Evolutionary conservation across 345 rosid genomes (phyloP).

Genomic region (Populus alba): DNA sequence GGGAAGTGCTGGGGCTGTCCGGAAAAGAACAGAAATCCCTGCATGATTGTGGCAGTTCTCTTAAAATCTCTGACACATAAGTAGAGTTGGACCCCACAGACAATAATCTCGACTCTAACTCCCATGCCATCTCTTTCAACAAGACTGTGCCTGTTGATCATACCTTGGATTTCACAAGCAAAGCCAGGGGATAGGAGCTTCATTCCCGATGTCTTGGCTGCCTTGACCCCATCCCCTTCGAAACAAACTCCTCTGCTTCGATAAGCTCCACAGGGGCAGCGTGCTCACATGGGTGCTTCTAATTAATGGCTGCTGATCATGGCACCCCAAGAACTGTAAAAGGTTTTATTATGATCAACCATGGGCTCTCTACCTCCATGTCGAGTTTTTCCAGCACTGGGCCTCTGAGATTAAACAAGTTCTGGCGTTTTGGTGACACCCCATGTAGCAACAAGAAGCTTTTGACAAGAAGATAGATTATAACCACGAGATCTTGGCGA

Average conservation of each 20-base stretch:
- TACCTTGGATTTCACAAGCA: slow-evolving; percentile 26
- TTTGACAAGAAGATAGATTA: slow-evolving; percentile 9
- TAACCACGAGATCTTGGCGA: not conserved
- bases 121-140: slow-evolving; percentile 35
- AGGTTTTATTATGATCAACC: not conserved
- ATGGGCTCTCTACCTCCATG: not conserved
- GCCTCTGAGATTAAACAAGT: not conserved
- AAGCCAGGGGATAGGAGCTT: slow-evolving; percentile 18
- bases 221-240: not conserved
- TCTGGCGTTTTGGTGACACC: not conserved
- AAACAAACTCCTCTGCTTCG: slow-evolving; percentile 7
- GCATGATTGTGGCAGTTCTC: slow-evolving; percentile 22
- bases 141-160: slow-evolving; percentile 18
- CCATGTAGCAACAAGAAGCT: not conserved
- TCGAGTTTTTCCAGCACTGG: not conserved
- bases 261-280: slow-evolving; percentile 30
- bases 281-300: slow-evolving; percentile 30
- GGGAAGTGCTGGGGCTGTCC: slow-evolving; percentile 5
- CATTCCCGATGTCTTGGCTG: slow-evolving; percentile 50
- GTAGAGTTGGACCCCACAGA: slow-evolving; percentile 11
- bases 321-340: not conserved
- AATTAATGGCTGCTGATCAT: not conserved
- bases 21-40: not conserved
- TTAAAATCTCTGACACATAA: slow-evolving; percentile 19
- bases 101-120: slow-evolving; percentile 15